Conservation (phyloP, 2,329 filamentous ascomycete species). For the Aspergillus ochraceoroseus region DNA sequence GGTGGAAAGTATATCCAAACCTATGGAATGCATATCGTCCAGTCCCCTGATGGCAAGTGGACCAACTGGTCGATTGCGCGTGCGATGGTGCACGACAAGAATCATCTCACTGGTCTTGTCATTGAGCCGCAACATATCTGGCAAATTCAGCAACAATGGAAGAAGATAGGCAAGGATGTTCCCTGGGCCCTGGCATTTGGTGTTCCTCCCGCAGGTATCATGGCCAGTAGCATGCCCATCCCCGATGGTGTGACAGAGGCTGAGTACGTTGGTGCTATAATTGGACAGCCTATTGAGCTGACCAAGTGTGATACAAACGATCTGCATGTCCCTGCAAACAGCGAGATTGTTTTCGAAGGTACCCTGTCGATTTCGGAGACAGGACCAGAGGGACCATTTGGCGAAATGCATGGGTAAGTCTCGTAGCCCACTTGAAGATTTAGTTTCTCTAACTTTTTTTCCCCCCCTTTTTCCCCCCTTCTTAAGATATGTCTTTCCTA, state of each 20-base stretch:
- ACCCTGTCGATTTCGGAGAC: constrained; percentile 45
- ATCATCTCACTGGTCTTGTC: constrained; percentile 42
- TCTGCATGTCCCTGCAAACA: constrained; percentile 47
- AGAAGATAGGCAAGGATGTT: constrained; percentile 43
- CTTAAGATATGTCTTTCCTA: constrained; percentile 40
- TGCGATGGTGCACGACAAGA: constrained; percentile 47
- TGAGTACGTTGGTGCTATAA: constrained; percentile 48
- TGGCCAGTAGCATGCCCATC: constrained; percentile 49
- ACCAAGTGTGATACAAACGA: constrained; percentile 52
- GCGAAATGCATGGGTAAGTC: constrained; percentile 42
- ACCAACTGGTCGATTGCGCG: constrained; percentile 40
- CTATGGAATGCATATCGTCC: constrained; percentile 48
- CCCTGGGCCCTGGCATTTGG: constrained; percentile 49
- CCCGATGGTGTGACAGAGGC: constrained; percentile 48
- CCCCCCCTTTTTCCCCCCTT: no score
- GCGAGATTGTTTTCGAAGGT: constrained; percentile 52
- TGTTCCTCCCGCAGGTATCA: constrained; percentile 48
- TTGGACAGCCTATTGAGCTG: constrained; percentile 45
- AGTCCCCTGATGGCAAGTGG: constrained; percentile 46
- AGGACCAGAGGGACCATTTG: constrained; percentile 48
- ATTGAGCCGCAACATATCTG: constrained; percentile 47
- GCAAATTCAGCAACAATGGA: constrained; percentile 48
- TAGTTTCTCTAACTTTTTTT: background rate
- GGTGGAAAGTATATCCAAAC: constrained; percentile 52
- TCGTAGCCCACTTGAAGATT: background rate